Percentiles rank a stretch among this genome's conserved stretches.
Evolutionary conservation across 345 rosid species (phyloP).

Genomic region (Aurinia saxatilis): DNA sequence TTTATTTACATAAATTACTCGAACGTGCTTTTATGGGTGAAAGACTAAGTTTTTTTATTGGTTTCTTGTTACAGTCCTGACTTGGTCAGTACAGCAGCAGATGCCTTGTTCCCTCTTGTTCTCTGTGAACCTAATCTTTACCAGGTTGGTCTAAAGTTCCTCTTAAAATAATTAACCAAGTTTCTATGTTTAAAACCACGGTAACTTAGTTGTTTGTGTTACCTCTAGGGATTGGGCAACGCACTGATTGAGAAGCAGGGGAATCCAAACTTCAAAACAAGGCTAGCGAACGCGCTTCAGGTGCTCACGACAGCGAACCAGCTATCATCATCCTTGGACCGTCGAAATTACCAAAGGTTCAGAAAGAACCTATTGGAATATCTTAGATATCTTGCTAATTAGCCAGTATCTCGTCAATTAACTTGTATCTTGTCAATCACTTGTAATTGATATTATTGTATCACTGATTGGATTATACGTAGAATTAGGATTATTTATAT

Average conservation of each 20-base stretch:
- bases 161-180: background rate
- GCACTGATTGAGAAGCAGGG: conserved; percentile 75
- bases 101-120: conserved; percentile 89
- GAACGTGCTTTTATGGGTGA: background rate
- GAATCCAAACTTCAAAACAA: conserved; percentile 44
- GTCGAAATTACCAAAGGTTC: conserved; percentile 83
- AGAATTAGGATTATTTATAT: too few relatives aligned
- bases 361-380: conserved; percentile 93
- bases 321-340: conserved; percentile 72
- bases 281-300: conserved; percentile 72
- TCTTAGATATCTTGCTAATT: too few relatives aligned
- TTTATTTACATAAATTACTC: background rate
- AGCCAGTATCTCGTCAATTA: too few relatives aligned
- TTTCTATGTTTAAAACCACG: background rate
- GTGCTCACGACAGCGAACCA: conserved; percentile 81
- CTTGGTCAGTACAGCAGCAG: conserved; percentile 89
- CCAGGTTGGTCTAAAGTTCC: conserved; percentile 49
- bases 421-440: too few relatives aligned
- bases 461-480: too few relatives aligned
- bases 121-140: conserved; percentile 84
- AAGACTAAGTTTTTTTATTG: background rate
- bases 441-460: too few relatives aligned
- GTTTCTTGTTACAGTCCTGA: conserved; percentile 46
- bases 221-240: conserved; percentile 52
- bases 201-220: conserved; percentile 4